Base-by-base conservation (phyloP, 2,329 filamentous ascomycete genomes). In the Purpureocillium takamizusanense region DNA sequence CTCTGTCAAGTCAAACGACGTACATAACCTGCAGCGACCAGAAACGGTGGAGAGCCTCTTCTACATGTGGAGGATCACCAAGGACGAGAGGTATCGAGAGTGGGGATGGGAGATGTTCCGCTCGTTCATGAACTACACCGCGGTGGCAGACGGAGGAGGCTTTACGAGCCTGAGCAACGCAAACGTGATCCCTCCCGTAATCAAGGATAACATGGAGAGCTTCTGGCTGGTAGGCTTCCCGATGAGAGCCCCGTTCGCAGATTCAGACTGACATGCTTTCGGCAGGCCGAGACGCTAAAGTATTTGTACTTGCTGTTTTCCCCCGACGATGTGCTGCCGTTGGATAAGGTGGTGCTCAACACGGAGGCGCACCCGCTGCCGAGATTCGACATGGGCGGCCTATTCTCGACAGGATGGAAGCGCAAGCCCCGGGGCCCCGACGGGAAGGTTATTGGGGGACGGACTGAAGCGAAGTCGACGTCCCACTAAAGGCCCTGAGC, bases 31-130 rank as follows among this genome's bases (percentile, higher is more conserved):
- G 27, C 92, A 97, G 62, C 78, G 92, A 25, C 92, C 92, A 0
- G 92, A 98, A 67, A 95, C 92, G 0, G 81, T 95, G n/a, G 92
- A 98, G 66, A 89, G 81, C 42, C 67, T 98, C 44, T 89, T 98
- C 54, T 95, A 97, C 66, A 94, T 98, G 88, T 98, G 90, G 84
- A 82, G 92, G 45, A 94, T 98, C 59, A 98, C 92, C 1, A 86
- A 85, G 18, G 89, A 98, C 45, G 69, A 76, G 30, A 82, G 79
- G 47, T 98, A 98, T 62, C 78, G 92, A 18, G 80, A 95, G 52
- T 97, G 90, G 90, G 92, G 92, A 12, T 98, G 92, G 92, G 83
- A 95, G 51, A 97, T 98, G 81, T 98, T 98, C 66, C 81, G 86
- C 57, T 80, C 83, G 1, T 98, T 98, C 57, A 72, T 90, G 61